Conservation (phyloP, 1,284 basidiomycete species). For the Cryptococcus sp. region DNA sequence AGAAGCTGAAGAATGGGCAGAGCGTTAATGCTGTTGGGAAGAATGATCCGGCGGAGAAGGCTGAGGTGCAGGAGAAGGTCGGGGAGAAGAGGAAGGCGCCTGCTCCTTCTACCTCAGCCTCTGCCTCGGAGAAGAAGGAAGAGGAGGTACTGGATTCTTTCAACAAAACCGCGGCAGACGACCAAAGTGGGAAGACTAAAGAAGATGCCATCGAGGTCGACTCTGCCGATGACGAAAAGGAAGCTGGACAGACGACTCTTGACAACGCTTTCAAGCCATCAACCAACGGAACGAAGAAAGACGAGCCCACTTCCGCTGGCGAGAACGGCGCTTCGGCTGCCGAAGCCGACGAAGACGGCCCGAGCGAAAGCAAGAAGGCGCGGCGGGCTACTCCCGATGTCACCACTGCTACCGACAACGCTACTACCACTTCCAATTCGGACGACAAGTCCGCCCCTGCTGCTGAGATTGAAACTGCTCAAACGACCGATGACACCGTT, state of each 20-base stretch:
- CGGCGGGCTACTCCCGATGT: background rate
- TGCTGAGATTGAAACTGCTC: background rate
- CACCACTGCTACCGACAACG: background rate
- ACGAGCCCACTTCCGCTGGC: constrained; percentile 1
- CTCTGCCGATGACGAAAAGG: constrained; percentile 4
- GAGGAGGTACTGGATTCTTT: background rate
- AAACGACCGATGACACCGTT: constrained; percentile 16
- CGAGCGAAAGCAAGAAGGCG: background rate
- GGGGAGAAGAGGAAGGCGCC: constrained; percentile 2
- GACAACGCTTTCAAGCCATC: constrained; percentile 9
- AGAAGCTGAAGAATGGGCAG: constrained; percentile 33
- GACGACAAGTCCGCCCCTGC: background rate
- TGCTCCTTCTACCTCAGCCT: background rate
- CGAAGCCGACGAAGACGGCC: background rate
- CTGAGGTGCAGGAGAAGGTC: constrained; percentile 12
- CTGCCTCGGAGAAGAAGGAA: background rate
- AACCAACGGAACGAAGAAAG: background rate
- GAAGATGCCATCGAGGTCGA: constrained; percentile 1
- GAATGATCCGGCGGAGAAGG: constrained; percentile 7
- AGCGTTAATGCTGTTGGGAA: constrained; percentile 3
- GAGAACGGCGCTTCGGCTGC: constrained; percentile 4
- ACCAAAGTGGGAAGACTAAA: background rate
- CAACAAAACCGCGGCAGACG: background rate
- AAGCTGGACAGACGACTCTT: constrained; percentile 16
- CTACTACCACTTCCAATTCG: background rate